These are phyloP conservation scores for Metschnikowia matae DNA, from an alignment of 805 yeast genomes.

Conservation along the genomic window DNA sequence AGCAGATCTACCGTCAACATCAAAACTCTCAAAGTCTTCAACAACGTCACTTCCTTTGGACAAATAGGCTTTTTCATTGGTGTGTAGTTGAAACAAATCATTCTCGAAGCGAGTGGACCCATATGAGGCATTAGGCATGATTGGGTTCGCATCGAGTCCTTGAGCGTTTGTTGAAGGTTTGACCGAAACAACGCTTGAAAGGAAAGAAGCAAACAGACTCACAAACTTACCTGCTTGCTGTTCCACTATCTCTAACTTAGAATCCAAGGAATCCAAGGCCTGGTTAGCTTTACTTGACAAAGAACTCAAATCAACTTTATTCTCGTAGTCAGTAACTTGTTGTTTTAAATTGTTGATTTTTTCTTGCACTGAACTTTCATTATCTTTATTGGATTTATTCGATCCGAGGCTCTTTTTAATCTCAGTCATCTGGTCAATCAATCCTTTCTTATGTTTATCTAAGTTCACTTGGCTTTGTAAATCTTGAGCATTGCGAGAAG, in stretches of 20 bases:
- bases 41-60: slow-evolving; percentile 15
- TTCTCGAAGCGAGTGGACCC: slow-evolving; percentile 38
- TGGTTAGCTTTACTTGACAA: slow-evolving; percentile 45
- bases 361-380: slow-evolving; percentile 24
- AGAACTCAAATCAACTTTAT: slow-evolving; percentile 22
- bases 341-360: slow-evolving; percentile 23
- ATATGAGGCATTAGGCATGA: slow-evolving; percentile 23
- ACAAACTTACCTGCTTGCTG: slow-evolving; percentile 60
- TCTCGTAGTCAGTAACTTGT: slow-evolving; percentile 10
- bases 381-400: not conserved
- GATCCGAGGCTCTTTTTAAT: slow-evolving; percentile 25
- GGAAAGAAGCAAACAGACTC: slow-evolving; percentile 52
- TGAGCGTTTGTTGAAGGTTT: slow-evolving; percentile 2
- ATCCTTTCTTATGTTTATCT: slow-evolving; percentile 26
- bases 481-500: slow-evolving; percentile 29
- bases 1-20: slow-evolving; percentile 46
- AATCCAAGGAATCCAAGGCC: slow-evolving; percentile 65
- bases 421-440: slow-evolving; percentile 26
- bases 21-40: slow-evolving; percentile 25
- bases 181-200: slow-evolving; percentile 37
- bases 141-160: slow-evolving; percentile 8
- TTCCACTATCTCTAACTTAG: slow-evolving; percentile 67
- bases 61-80: slow-evolving; percentile 22
- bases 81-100: slow-evolving; percentile 39
- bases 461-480: slow-evolving; percentile 27